Percentiles rank a stretch among this genome's conserved stretches.
Conservation (phyloP, 306 rosid genomes). For the Glycine tomentella region DNA sequence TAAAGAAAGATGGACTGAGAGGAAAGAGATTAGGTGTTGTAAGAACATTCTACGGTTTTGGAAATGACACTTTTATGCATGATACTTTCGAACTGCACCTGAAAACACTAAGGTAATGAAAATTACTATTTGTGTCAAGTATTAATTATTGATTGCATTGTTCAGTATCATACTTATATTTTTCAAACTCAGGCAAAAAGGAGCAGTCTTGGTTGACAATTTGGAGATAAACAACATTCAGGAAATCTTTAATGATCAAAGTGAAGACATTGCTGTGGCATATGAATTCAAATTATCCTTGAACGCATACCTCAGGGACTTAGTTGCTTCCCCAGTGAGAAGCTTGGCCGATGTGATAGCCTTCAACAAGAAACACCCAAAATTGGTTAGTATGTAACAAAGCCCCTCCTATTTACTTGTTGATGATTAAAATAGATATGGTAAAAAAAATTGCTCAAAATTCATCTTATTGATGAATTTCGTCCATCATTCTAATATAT, state of each 20-base stretch:
- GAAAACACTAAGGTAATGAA: slow-evolving; percentile 63
- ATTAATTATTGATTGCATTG: neutral
- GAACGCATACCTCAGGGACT: slow-evolving; percentile 56
- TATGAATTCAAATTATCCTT: slow-evolving; percentile 63
- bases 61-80: slow-evolving; percentile 19
- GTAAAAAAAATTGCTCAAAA: too few relatives aligned
- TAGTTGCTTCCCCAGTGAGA: slow-evolving; percentile 59
- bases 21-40: slow-evolving; percentile 75
- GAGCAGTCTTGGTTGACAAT: slow-evolving; percentile 61
- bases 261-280: slow-evolving; percentile 53
- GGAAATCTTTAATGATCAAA: slow-evolving; percentile 23
- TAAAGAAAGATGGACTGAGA: slow-evolving; percentile 55
- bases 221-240: slow-evolving; percentile 45
- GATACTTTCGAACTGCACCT: slow-evolving; percentile 56
- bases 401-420: neutral
- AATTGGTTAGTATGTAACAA: slow-evolving; percentile 48
- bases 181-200: slow-evolving; percentile 54
- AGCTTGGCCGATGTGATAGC: slow-evolving; percentile 60
- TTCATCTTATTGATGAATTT: too few relatives aligned
- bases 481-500: too few relatives aligned
- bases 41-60: slow-evolving; percentile 42
- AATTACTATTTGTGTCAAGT: neutral
- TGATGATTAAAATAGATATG: too few relatives aligned
- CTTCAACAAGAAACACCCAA: slow-evolving; percentile 57
- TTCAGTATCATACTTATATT: neutral